A percentile compares a stretch with the other conserved stretches of the same genome.
Conservation (phyloP, 2,329 filamentous ascomycete species). For the Stagonosporopsis chrysanthemi region DNA sequence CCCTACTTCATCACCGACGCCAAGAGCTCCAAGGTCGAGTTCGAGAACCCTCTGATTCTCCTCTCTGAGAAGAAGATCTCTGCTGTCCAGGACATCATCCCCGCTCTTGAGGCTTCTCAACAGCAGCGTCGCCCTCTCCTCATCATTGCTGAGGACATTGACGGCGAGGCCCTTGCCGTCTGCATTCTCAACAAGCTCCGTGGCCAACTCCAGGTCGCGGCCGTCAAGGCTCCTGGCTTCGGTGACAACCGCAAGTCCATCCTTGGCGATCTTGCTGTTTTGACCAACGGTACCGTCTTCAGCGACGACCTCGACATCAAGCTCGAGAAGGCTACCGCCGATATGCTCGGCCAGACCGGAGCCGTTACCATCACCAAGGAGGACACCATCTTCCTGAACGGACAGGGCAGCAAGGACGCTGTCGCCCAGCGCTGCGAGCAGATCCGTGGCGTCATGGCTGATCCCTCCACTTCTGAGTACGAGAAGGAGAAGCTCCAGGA, state of each 20-base stretch:
- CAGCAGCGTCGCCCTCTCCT: constrained; percentile 93
- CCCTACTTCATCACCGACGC: constrained; percentile 99
- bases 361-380: constrained; percentile 99
- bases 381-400: constrained; percentile 98
- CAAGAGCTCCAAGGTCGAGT: constrained; percentile 99
- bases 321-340: constrained; percentile 95
- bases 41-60: constrained; percentile 98
- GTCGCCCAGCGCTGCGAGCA: constrained; percentile 98
- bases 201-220: constrained; percentile 97
- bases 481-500: constrained; percentile 99
- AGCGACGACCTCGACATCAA: constrained; percentile 98
- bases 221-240: constrained; percentile 98
- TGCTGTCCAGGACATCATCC: constrained; percentile 97
- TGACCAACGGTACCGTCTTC: constrained; percentile 98
- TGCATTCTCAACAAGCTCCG: constrained; percentile 99
- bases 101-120: constrained; percentile 95
- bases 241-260: constrained; percentile 99
- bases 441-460: constrained; percentile 95
- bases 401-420: constrained; percentile 91
- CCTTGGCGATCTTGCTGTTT: constrained; percentile 91
- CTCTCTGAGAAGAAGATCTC: constrained; percentile 99
- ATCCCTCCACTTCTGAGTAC: constrained; percentile 95
- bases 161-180: constrained; percentile 96
- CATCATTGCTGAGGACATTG: constrained; percentile 99
- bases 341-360: constrained; percentile 95